Percentiles rank a stretch among this genome's conserved stretches.
These are phyloP conservation scores for Populus euphratica DNA, from an alignment of 345 rosid genomes.

Conservation along the genomic window DNA sequence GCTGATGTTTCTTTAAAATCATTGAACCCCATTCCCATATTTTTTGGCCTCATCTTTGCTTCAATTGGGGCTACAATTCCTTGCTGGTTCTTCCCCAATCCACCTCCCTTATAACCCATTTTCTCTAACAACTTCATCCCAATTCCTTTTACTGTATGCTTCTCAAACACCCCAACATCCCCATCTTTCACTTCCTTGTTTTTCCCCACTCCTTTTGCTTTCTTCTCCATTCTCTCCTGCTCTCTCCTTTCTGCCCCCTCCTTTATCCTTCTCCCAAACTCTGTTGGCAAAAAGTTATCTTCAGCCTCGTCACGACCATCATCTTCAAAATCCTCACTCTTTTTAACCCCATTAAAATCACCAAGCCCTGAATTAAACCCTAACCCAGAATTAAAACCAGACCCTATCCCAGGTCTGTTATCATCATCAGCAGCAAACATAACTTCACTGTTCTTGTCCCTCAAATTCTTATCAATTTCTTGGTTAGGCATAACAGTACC, in stretches of 20 bases:
- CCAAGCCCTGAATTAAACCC: slow-evolving; percentile 23
- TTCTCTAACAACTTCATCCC: slow-evolving; percentile 80
- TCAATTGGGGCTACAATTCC: slow-evolving; percentile 85
- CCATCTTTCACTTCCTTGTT: slow-evolving; percentile 37
- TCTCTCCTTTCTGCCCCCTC: slow-evolving; percentile 70
- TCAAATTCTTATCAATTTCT: slow-evolving; percentile 59
- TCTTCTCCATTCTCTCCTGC: slow-evolving; percentile 61
- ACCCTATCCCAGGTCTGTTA: slow-evolving; percentile 45
- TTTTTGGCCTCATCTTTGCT: slow-evolving; percentile 84
- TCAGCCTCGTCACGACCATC: slow-evolving; percentile 26
- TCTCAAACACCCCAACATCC: slow-evolving; percentile 69
- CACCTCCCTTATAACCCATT: slow-evolving; percentile 92
- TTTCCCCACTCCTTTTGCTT: slow-evolving; percentile 42
- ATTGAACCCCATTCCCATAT: slow-evolving; percentile 89
- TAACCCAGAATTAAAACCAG: slow-evolving; percentile 33
- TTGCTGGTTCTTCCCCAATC: slow-evolving; percentile 79
- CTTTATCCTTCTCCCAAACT: slow-evolving; percentile 67
- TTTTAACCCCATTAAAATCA: slow-evolving; percentile 12
- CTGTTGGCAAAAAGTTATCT: slow-evolving; percentile 48
- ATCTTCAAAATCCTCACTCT: slow-evolving; percentile 20
- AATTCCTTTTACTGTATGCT: slow-evolving; percentile 62
- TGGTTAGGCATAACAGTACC: slow-evolving; percentile 69
- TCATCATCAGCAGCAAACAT: slow-evolving; percentile 29
- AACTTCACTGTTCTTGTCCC: slow-evolving; percentile 33
- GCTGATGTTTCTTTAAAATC: slow-evolving; percentile 64